Percentiles rank a stretch among this genome's conserved stretches.
Conservation (phyloP, 768 basidiomycete species). For the Amanita rimosa region DNA sequence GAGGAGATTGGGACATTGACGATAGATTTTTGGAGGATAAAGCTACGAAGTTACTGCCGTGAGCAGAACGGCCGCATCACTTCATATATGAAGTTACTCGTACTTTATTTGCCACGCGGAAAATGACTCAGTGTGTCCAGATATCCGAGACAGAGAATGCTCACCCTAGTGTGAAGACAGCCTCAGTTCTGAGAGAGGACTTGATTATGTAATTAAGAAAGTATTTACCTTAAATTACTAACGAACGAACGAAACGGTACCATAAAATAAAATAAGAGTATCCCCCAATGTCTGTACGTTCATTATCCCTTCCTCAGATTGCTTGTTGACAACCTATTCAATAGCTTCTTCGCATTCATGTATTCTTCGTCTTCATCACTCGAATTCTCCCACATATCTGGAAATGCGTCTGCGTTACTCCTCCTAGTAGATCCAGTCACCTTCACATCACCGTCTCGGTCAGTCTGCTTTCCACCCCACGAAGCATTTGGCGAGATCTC, state of each 20-base stretch:
- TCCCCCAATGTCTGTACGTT: no score
- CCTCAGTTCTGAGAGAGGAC: not conserved
- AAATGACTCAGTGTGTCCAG: not conserved
- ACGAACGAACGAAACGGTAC: no score
- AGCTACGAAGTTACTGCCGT: not conserved
- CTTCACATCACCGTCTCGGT: not conserved
- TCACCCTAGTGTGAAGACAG: slow-evolving; percentile 3
- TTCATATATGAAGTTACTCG: not conserved
- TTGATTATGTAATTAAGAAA: slow-evolving; percentile 1
- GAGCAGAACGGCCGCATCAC: not conserved
- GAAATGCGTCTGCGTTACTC: not conserved
- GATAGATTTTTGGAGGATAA: not conserved
- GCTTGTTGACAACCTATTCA: slow-evolving; percentile 33
- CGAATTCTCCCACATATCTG: slow-evolving; percentile 61
- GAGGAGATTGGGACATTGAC: slow-evolving; percentile 44
- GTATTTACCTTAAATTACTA: no score
- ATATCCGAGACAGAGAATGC: not conserved
- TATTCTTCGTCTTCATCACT: slow-evolving; percentile 70
- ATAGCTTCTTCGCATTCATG: slow-evolving; percentile 38
- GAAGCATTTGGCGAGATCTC: slow-evolving; percentile 6
- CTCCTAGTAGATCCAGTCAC: slow-evolving; percentile 4
- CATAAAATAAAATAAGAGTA: no score
- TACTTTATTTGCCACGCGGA: not conserved
- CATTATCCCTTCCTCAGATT: slow-evolving; percentile 12
- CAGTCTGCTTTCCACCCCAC: slow-evolving; percentile 9